Conservation (phyloP, 495 filamentous ascomycete species). For the Aspergillus diversus region DNA sequence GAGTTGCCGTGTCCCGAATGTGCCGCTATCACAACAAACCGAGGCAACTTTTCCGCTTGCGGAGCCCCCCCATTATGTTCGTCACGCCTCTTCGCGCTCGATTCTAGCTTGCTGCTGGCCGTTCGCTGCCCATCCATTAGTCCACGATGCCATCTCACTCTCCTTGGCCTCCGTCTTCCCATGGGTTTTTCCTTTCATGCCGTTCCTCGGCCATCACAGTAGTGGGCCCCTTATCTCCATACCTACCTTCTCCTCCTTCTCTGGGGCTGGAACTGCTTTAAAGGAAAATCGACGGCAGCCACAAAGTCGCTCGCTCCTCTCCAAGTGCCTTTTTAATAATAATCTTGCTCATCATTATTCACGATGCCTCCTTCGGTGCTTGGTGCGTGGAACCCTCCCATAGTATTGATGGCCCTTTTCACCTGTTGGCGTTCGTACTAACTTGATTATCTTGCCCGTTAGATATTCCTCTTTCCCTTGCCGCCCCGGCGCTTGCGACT, state of each 20-base stretch:
- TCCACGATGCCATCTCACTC: not conserved
- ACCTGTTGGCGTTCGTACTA: not conserved
- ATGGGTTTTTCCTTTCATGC: not conserved
- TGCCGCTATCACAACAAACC: slow-evolving; percentile 15
- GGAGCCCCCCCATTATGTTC: not conserved
- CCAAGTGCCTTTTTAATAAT: not conserved
- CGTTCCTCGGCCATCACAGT: slow-evolving; percentile 9
- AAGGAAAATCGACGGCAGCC: not conserved
- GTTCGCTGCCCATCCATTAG: slow-evolving; percentile 7
- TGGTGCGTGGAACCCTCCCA: not conserved
- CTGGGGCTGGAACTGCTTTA: not conserved
- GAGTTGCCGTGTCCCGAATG: slow-evolving; percentile 7
- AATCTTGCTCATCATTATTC: not conserved
- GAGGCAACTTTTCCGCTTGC: slow-evolving; percentile 15
- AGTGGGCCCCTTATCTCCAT: slow-evolving; percentile 6
- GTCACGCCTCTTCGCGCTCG: not conserved
- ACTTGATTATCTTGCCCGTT: not conserved
- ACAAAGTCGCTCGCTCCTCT: not conserved
- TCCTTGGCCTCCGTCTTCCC: not conserved
- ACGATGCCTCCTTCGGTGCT: slow-evolving; percentile 6
- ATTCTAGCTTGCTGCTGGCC: slow-evolving; percentile 1
- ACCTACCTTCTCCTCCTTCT: slow-evolving; percentile 1
- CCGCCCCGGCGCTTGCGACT: slow-evolving; percentile 67
- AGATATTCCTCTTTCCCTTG: slow-evolving; percentile 53
- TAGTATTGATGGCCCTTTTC: not conserved